Base-by-base conservation (phyloP, 2,329 filamentous ascomycete genomes). In the Ceratocystis colombiana region DNA sequence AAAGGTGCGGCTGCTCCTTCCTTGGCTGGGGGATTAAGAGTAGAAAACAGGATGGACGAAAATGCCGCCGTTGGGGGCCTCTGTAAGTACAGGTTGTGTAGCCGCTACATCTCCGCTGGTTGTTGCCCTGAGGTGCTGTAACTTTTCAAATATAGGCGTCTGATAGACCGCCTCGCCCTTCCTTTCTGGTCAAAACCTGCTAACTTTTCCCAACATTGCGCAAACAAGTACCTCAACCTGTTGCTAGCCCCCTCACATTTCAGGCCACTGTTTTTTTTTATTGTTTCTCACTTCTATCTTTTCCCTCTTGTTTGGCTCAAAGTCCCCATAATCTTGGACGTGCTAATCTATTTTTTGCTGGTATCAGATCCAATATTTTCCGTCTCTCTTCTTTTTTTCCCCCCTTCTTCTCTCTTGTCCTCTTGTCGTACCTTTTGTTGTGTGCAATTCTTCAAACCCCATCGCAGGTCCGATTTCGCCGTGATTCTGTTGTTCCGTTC, bases 391-490 rank as follows among this genome's bases (percentile, higher is more conserved):
- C 64, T 41, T 45, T 33, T 46, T 55, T 20, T 46, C 57, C 22
- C 41, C 30, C 28, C 5, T 28, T 28, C 5, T 28, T 64, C 44
- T 57, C 41, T 53, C 15, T 44, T 63, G 57, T 37, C n/a, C 61
- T 50, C 45, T 59, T 33, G 5, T 33, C 30, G 48, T 44, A 28
- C 61, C 50, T 33, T 33, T 59, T 67, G 37, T 44, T 66, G 41
- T 25, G 45, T 61, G 33, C 55, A 46, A 61, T 65, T 62, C 25
- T 45, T 20, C 33, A 22, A 57, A 48, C 55, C 64, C 45, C 62
- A 64, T 67, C 41, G 61, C 61, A 67, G 65, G 62, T 67, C 65
- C 61, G 61, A 64, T 64, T 64, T 67, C 65, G 65, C 65, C 61
- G 61, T 67, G 50, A 64, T 57, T 46, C 61, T 63, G 65, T 37